Evolutionary conservation across 768 basidiomycete genomes (phyloP).

Genomic region (Rubroboletus satanas): DNA sequence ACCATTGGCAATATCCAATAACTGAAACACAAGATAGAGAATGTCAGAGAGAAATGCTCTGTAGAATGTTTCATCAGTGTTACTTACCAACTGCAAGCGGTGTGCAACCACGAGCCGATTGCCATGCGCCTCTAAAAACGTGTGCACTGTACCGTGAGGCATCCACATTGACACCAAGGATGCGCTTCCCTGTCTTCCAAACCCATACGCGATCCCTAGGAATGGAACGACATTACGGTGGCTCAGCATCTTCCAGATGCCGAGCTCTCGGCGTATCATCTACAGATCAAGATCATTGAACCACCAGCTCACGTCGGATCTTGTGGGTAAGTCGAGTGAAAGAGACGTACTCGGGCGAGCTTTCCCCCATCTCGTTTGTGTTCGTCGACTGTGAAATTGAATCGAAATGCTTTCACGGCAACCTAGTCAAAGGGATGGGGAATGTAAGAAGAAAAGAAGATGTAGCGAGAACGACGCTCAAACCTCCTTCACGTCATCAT

Average conservation of each 20-base stretch:
- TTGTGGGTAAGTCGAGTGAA: neutral
- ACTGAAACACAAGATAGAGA: neutral
- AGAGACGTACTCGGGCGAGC: conserved; percentile 1
- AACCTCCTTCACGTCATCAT: conserved; percentile 1
- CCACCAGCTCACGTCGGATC: neutral
- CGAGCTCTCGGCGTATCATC: conserved; percentile 7
- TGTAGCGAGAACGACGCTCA: neutral
- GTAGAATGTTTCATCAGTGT: neutral
- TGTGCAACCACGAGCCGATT: neutral
- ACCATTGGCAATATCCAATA: conserved; percentile 7
- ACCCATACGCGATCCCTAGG: conserved; percentile 1
- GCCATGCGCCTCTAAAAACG: neutral
- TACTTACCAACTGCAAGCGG: conserved; percentile 7
- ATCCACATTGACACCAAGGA: conserved; percentile 11
- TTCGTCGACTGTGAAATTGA: conserved; percentile 5
- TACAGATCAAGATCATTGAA: neutral
- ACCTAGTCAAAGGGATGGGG: neutral
- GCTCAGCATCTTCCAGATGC: conserved; percentile 2
- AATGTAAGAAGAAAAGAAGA: neutral
- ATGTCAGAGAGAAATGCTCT: neutral
- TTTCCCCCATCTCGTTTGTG: neutral
- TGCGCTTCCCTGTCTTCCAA: conserved; percentile 1
- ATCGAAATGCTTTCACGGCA: conserved; percentile 7
- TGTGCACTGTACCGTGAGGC: conserved; percentile 2
- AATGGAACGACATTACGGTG: conserved; percentile 5